These are phyloP conservation scores for Trametes meyenii DNA, from an alignment of 768 basidiomycete species.

Conservation along the genomic window DNA sequence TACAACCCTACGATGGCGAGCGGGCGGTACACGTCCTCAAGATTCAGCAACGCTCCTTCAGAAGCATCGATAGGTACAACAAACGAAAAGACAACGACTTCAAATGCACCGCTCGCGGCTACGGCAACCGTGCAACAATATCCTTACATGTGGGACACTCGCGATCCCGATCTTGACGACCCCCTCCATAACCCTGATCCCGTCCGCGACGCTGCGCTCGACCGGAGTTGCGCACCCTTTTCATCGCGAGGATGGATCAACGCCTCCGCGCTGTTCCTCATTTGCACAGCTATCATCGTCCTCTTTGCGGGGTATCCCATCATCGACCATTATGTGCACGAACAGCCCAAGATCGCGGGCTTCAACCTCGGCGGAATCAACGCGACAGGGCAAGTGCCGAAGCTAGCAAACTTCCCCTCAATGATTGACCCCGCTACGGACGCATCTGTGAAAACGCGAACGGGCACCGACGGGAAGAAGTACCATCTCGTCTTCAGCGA, in stretches of 20 bases:
- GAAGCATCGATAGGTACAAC: slow-evolving; percentile 45
- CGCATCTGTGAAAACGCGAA: slow-evolving; percentile 51
- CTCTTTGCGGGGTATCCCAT: slow-evolving; percentile 92
- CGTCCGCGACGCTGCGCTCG: slow-evolving; percentile 61
- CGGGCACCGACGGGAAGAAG: slow-evolving; percentile 72
- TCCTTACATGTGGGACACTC: slow-evolving; percentile 72
- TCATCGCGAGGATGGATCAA: slow-evolving; percentile 87
- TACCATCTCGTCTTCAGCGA: slow-evolving; percentile 90
- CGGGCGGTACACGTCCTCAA: slow-evolving; percentile 49
- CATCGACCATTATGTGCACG: slow-evolving; percentile 51
- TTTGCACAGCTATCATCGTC: slow-evolving; percentile 68
- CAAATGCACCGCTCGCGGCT: slow-evolving; percentile 38
- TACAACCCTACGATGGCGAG: slow-evolving; percentile 56
- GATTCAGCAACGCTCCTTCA: slow-evolving; percentile 60
- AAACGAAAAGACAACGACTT: slow-evolving; percentile 38
- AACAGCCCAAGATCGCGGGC: slow-evolving; percentile 41
- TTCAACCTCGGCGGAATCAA: slow-evolving; percentile 94
- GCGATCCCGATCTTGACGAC: slow-evolving; percentile 88
- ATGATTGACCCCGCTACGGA: slow-evolving; percentile 85
- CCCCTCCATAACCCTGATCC: slow-evolving; percentile 87
- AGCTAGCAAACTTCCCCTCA: slow-evolving; percentile 62
- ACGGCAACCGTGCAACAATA: slow-evolving; percentile 68
- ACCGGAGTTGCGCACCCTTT: slow-evolving; percentile 68
- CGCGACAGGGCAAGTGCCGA: slow-evolving; percentile 82
- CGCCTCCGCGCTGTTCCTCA: slow-evolving; percentile 66